Base-by-base conservation (phyloP, 139 green algal genomes). In the Asterochloris sp. region DNA sequence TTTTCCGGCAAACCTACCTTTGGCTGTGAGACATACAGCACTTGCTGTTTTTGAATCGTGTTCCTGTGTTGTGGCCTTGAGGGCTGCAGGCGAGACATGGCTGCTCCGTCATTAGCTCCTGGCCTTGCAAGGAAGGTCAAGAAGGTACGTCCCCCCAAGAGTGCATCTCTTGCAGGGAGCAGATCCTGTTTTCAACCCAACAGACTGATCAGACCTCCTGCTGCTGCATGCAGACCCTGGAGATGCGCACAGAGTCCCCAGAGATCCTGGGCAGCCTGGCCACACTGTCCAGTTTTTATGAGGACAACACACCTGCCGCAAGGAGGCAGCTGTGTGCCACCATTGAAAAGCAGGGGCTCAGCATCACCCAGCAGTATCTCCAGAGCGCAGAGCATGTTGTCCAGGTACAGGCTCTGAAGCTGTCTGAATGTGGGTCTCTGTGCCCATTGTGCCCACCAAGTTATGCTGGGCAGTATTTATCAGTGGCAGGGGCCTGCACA, bases 101-200 rank as follows among this genome's bases (percentile, higher is more conserved):
- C 38, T 23, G 26, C 71, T 13, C 61, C 79, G 0, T 77, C 81
- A 26, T 85, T 96, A 27, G 92, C 93, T 16, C 91, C 94, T 54
- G 92, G 93, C 0, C 83, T 98, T 13, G 87, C 91, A 0, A 84
- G 94, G 10, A 98, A 98, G 83, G 91, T 98, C 9, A 96, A 95
- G 63, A 98, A 98, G 91, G 94, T 93, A 73, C 47, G 61, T 24
- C 11, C 67, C 76, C 21, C 12, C 38, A 62, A 73, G 14, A 26
- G n/a, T 66, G 60, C 13, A 63, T 68, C 24, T 19, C 27, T 19
- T 63, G 26, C 16, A 29, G 10, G 16, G 15, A 29, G 10, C 14
- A 24, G n/a, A 62, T 73, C 4, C 12, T 27, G 79, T 67, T 47
- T 26, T 11, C n/a, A 62, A 60, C 24, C 10, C 15, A 26, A 23